Evolutionary conservation across 306 rosid genomes (phyloP), one percentile per base, ranked within the genome.

Genomic region (Quercus engelmannii): DNA sequence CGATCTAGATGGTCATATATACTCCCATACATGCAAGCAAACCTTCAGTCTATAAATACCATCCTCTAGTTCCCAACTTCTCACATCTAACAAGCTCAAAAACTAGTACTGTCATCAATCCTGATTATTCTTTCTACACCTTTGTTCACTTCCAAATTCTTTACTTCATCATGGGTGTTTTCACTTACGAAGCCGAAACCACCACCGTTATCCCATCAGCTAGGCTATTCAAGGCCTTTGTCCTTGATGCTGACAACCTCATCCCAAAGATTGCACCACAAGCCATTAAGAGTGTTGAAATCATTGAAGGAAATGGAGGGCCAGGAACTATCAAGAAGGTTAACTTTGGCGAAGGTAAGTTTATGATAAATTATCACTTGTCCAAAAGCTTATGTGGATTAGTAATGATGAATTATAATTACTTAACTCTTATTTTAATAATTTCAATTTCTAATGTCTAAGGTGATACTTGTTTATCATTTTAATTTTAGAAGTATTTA

Each of bases 241-340:
- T 85, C 8, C 10, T 69, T 4, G 87, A 87, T 56, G 68, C 68
- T 10, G 85, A 83, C 28, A 82, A 73, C 56, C 79, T 91, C 71
- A 41, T 91, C 71, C 87, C 90, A 2, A 85, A 87, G 69, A 33
- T 86, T 74, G 57, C 79, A 3, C 86, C 84, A 3, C 84, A 88
- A 7, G 56, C 23, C 30, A 49, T 88, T 15, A 69, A 83, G 5
- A 71, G 80, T 43, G 14, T 70, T 57, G 92, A 82, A 54, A 21
- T 77, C 58, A 23, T 80, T 6, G 73, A 88, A 80, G 96, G 93
- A 61, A 69, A 74, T 80, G 93, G 93, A 65, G 91, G 77, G 1
- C 82, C 84, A 10, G 92, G 92, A 78, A 80, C 92, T 76, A 76
- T 86, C 78, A 91, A 86, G 86, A 91, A 85, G 77, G 55, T 88